Evolutionary conservation across 2,329 filamentous ascomycete species (phyloP), one percentile per base, ranked within the genome.

Genomic region (Stachybotrys elegans): DNA sequence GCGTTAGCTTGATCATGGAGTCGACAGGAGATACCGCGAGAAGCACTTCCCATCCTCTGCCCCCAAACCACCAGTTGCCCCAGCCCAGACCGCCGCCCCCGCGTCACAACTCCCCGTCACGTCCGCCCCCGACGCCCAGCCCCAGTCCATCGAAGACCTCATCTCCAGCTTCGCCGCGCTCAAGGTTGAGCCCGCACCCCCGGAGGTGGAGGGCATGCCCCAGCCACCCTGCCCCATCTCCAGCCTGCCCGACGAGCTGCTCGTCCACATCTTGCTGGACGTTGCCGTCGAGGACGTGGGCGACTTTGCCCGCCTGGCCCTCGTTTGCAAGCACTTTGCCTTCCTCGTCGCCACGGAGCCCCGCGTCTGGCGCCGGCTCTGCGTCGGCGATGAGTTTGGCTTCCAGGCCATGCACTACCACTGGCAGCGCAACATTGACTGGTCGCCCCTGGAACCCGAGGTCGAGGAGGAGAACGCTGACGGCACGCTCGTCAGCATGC

Each of bases 331-430:
- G 62, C 81, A 85, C 13, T 71, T 97, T 35, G 90, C 92, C 19
- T 96, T 86, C 60, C 78, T 97, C 17, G 84, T 95, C 40, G 74
- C 81, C 22, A 87, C 86, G 6, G 91, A 97, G 61, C 85, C 95
- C 55, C 78, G 78, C 35, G 86, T 95, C 55, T 98, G 93, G 91
- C 88, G 84, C 47, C 78, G 81, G 16, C 67, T 95, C 5, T 87
- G 85, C 37, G 66, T 87, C 2, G 84, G 83, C 0, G 49, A 66
- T 12, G 80, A 88, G 59, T 84, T 88, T 58, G 93, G 91, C 19
- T 94, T 96, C 62, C 74, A 70, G 5, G 80, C 76, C 25, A 95
- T 97, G 88, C 83, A 88, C 60, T 92, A 93, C 66, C 71, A 80
- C 47, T 97, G 84, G 69, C 76, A 79, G 40, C 81, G 76, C 50